Base-by-base conservation (phyloP, 2,329 filamentous ascomycete species). In the Fusarium coffeatum region DNA sequence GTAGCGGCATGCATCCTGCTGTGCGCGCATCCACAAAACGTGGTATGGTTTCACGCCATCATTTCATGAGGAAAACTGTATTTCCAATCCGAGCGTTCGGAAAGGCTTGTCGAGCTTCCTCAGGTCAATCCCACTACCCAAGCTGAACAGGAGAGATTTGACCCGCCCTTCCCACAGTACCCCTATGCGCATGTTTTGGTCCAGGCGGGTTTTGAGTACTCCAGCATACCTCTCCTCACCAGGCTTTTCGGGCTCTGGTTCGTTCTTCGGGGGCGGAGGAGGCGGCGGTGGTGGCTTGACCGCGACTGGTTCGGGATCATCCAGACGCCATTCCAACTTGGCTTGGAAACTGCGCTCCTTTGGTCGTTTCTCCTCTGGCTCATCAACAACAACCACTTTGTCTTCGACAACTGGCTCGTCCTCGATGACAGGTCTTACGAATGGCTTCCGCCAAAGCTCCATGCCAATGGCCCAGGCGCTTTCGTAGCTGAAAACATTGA, bases 401-500 rank as follows among this genome's bases (percentile, higher is more conserved):
- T 55, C 61, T 16, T 46, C 55, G 18, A 41, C 63, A 55, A 40
- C 53, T 5, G 43, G n/a, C 32, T 79, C 79, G 2, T 77, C 77
- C 8, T 81, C 80, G 8, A 82, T 72, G 25, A 73, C 79, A 77
- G 43, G 81, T 20, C 83, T 80, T 66, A 72, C 59, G 18, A 81
- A 78, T 22, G 84, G 84, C 74, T 89, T 91, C 76, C 93, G 90
- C 95, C 96, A 99, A 45, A 98, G 84, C 82, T 99, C 96, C 82
- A 93, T 93, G 16, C 96, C 96, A 25, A 98, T 87, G 27, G 94
- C 91, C 85, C 97, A 91, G 62, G 96, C 92, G 77, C 93, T 97
- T 83, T 99, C 96, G 83, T 98, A 99, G 78, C 93, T 97, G 81
- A 98, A 98, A 51, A 98, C 92, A 76, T 99, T 99, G 82, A 99